These are phyloP conservation scores for Phytophthora aleatoria DNA, from an alignment of 352 stramenopile genomes.

Conservation along the genomic window DNA sequence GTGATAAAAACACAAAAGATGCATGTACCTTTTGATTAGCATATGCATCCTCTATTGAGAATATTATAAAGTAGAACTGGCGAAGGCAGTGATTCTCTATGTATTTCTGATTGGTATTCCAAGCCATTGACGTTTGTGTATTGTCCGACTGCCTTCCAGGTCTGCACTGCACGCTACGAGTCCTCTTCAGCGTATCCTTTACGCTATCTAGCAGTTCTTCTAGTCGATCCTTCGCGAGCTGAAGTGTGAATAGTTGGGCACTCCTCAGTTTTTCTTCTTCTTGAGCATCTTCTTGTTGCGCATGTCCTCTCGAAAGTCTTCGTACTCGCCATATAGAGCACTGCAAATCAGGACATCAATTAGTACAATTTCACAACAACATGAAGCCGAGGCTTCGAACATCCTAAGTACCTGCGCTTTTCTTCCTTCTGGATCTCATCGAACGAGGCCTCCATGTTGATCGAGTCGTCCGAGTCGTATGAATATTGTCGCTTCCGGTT, in stretches of 20 bases:
- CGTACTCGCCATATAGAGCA: slow-evolving; percentile 78
- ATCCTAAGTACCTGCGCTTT: slow-evolving; percentile 60
- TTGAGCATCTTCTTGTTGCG: slow-evolving; percentile 85
- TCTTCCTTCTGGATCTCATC: slow-evolving; percentile 89
- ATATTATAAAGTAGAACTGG: no score
- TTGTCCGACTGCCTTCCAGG: no score
- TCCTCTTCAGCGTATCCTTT: no score
- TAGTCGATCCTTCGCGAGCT: no score
- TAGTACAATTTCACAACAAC: background rate
- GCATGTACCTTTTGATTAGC: no score
- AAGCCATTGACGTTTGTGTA: no score
- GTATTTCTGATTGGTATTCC: no score
- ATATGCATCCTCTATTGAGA: no score
- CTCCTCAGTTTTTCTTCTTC: slow-evolving; percentile 73
- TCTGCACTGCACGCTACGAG: no score
- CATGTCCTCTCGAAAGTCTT: slow-evolving; percentile 84
- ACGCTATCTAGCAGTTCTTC: no score
- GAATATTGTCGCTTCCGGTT: slow-evolving; percentile 77
- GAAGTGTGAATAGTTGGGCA: background rate
- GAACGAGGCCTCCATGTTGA: slow-evolving; percentile 87
- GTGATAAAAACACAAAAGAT: slow-evolving; percentile 9
- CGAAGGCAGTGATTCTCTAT: no score
- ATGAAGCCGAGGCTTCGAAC: background rate
- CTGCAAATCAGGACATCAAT: slow-evolving; percentile 32
- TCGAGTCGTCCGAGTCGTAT: slow-evolving; percentile 80